Base-by-base conservation (phyloP, 768 basidiomycete species). In the Lactifluus subvellereus region DNA sequence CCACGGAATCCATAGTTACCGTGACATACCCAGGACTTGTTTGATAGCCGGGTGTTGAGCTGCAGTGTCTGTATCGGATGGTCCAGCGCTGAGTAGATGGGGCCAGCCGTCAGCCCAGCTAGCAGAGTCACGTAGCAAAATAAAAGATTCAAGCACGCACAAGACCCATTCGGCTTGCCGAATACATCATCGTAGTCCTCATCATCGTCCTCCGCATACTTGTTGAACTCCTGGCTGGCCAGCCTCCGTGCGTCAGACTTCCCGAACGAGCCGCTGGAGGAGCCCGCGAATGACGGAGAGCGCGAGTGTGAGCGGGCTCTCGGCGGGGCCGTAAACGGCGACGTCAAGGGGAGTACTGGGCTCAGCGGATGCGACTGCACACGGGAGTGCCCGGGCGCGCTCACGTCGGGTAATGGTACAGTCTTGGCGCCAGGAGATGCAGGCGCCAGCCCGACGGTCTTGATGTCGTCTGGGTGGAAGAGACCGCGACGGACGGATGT, bases 141-240 rank as follows among this genome's bases (percentile, higher is more conserved):
- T n/a, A 8, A 9, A 54, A 42, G n/a, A 56, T 22, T 40, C 13
- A 60, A 65, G 30, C 16, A 0, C 88, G 73, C 65, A 89, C 90
- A 77, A 11, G 81, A 78, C 30, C 84, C 83, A 65, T 82, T 88
- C 20, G 78, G 80, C 73, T 90, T 91, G 62, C 84, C 93, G 73
- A 98, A 96, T 10, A 98, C 86, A 72, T 97, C 96, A 52, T 96
- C 93, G 69, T 97, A 98, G 71, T 98, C 93, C 70, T 98, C 87
- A 4, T 84, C 90, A 32, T 97, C 91, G 9, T 84, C 85, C 74
- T 96, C 94, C 6, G 90, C 78, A 73, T 96, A 97, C 72, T 93
- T 94, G 22, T 82, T 83, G 66, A 96, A 87, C 72, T 88, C 90
- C 60, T 84, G 80, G 63, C 79, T 83, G 55, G 79, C 73, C 40